Base-by-base conservation (phyloP, 768 basidiomycete species). In the Rhodotorula toruloides region DNA sequence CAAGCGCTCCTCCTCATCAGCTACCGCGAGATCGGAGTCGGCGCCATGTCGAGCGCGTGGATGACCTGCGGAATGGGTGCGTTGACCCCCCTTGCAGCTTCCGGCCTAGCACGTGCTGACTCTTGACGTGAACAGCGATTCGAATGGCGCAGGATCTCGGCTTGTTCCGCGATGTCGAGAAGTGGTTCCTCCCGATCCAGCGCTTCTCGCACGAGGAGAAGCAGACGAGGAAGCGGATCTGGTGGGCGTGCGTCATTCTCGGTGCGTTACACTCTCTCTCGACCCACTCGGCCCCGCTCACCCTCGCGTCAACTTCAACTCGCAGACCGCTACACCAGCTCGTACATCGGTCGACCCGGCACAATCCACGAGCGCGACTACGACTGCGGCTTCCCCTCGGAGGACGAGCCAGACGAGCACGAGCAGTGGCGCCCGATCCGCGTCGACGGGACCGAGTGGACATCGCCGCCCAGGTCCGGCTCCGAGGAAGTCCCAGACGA, bases 1-100 rank as follows among this genome's bases (percentile, higher is more conserved):
- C 89, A 91, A 74, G 85, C 90, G 10, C 78, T 92, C 27, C 81
- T 93, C 16, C 81, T 93, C 16, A 82, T 91, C 79, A 87, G 87
- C 12, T 91, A 88, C 74, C 82, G 90, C 13, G 90, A 93, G 77
- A 83, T 90, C 47, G 91, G 91, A 5, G 88, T 91, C 64, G 91
- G 76, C 42, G 89, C 50, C 85, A 93, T 91, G 90, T 86, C 87
- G 13, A 84, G 87, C 76, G 86, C 88, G 39, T 93, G 90, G 91
- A 82, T 85, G 16, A 90, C 87, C 74, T 83, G 86, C 27, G 90
- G 90, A 17, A 67, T 66, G 64, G 59, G 55, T 63, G 4, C 37
- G 53, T 34, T 8, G 43, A 17, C 19, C 42, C 39, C 5, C n/a
- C 48, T 36, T 10, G 11, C 36, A 4, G 36, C 34, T 17, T 34